Evolutionary conservation across 1,284 basidiomycete species (phyloP).

Genomic region (Phellopilus nigrolimitatus): DNA sequence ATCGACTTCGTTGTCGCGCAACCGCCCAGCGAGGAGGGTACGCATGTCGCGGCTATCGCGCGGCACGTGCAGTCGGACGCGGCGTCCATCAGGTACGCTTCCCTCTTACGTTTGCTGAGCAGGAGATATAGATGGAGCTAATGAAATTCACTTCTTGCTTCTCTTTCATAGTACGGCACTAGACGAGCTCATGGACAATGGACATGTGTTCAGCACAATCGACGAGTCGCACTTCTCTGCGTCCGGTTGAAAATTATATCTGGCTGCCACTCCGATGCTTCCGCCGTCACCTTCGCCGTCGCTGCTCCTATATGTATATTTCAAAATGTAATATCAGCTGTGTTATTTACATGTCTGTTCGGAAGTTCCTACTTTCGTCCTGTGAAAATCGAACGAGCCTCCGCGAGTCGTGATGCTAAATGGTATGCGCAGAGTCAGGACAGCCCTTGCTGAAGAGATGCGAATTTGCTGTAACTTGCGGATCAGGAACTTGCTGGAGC

Average conservation of each 20-base stretch:
- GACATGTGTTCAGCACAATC: slow-evolving; percentile 50
- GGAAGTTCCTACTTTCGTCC: too few relatives aligned
- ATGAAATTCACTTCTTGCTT: background rate
- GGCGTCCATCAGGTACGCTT: slow-evolving; percentile 36
- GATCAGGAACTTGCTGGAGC: too few relatives aligned
- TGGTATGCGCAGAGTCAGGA: too few relatives aligned
- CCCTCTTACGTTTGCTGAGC: background rate
- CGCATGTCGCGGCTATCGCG: slow-evolving; percentile 45
- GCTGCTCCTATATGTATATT: background rate
- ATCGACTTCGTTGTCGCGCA: slow-evolving; percentile 41
- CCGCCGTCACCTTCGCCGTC: background rate
- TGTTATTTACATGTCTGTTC: too few relatives aligned
- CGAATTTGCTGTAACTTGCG: too few relatives aligned
- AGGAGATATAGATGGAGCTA: background rate
- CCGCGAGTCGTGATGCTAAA: too few relatives aligned
- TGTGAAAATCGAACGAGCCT: too few relatives aligned
- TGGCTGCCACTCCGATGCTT: too few relatives aligned
- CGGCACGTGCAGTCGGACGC: slow-evolving; percentile 29
- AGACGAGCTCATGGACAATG: slow-evolving; percentile 50
- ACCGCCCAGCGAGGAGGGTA: slow-evolving; percentile 37
- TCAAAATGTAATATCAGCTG: background rate
- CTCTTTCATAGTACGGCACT: slow-evolving; percentile 39
- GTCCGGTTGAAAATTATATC: background rate
- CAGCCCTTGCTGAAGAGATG: too few relatives aligned
- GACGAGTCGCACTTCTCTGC: slow-evolving; percentile 39